Percentiles rank a stretch among this genome's conserved stretches.
Evolutionary conservation across 495 filamentous ascomycete species (phyloP).

Genomic region (Terfezia claveryi): DNA sequence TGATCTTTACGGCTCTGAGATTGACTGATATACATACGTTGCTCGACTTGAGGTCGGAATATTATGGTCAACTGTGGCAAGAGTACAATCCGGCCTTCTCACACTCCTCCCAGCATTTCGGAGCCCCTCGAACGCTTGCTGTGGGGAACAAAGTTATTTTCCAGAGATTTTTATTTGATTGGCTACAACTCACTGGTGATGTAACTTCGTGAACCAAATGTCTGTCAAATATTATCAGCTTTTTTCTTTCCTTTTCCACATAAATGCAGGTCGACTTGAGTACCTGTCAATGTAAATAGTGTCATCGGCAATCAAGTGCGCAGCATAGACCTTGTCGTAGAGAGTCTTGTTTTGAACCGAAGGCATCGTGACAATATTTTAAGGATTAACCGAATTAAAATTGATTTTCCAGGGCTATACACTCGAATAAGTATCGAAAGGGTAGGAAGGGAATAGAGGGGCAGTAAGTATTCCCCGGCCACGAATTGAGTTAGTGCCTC

Average conservation of each 20-base stretch:
- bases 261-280: too few species aligned
- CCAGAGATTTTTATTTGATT: background rate
- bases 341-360: conserved; percentile 55
- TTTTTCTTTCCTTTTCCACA: background rate
- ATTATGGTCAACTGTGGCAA: conserved; percentile 79
- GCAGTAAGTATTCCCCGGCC: too few species aligned
- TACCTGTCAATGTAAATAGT: conserved; percentile 77
- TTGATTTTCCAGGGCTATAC: too few species aligned
- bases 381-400: too few species aligned
- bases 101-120: conserved; percentile 69
- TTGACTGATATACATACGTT: background rate
- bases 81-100: conserved; percentile 82
- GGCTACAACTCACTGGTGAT: conserved; percentile 41
- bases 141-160: conserved; percentile 1
- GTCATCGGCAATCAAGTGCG: conserved; percentile 84
- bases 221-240: conserved; percentile 31
- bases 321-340: conserved; percentile 92
- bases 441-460: too few species aligned
- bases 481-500: too few species aligned
- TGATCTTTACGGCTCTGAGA: too few species aligned
- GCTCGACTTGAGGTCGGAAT: conserved; percentile 19
- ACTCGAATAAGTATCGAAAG: too few species aligned
- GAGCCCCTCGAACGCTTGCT: conserved; percentile 95
- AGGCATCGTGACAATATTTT: conserved; percentile 40
- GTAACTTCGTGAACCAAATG: conserved; percentile 98